These are phyloP conservation scores for Colletotrichum eremochloae DNA, from an alignment of 2,329 filamentous ascomycete genomes.

Conservation along the genomic window DNA sequence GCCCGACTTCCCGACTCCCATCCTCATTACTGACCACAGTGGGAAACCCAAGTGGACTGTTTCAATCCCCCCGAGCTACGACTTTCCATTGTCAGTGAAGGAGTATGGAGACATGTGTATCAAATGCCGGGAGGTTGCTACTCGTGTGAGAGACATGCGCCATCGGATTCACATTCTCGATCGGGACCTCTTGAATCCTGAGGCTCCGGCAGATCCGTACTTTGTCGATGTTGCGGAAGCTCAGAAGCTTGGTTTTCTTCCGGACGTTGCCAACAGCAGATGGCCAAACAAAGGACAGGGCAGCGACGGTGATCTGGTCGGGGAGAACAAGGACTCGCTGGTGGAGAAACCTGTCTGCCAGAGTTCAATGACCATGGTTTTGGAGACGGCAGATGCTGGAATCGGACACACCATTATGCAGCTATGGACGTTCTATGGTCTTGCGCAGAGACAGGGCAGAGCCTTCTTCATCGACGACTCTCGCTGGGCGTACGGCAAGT, in stretches of 20 bases:
- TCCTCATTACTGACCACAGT: slow-evolving; percentile 75
- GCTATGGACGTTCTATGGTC: slow-evolving; percentile 86
- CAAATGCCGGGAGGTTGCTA: slow-evolving; percentile 75
- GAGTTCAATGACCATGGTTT: slow-evolving; percentile 80
- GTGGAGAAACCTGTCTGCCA: slow-evolving; percentile 72
- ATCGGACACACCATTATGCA: slow-evolving; percentile 82
- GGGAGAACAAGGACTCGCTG: slow-evolving; percentile 59
- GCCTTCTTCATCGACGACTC: slow-evolving; percentile 89
- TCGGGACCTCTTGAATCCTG: slow-evolving; percentile 62
- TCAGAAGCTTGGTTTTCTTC: slow-evolving; percentile 73
- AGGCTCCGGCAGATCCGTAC: slow-evolving; percentile 74
- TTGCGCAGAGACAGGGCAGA: slow-evolving; percentile 80
- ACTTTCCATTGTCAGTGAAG: slow-evolving; percentile 75
- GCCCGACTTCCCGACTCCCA: slow-evolving; percentile 79
- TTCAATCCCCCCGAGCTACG: slow-evolving; percentile 76
- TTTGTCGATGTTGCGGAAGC: slow-evolving; percentile 84
- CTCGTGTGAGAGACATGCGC: slow-evolving; percentile 66
- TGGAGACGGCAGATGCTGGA: slow-evolving; percentile 80
- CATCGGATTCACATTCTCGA: slow-evolving; percentile 55
- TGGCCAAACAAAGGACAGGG: slow-evolving; percentile 39
- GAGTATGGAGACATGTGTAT: slow-evolving; percentile 79
- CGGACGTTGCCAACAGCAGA: slow-evolving; percentile 50
- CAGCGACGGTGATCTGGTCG: slow-evolving; percentile 58
- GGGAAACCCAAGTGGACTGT: slow-evolving; percentile 83
- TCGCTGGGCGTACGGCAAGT: slow-evolving; percentile 85